Base-by-base conservation (phyloP, 1,284 basidiomycete species). In the Ustilago trichophora region DNA sequence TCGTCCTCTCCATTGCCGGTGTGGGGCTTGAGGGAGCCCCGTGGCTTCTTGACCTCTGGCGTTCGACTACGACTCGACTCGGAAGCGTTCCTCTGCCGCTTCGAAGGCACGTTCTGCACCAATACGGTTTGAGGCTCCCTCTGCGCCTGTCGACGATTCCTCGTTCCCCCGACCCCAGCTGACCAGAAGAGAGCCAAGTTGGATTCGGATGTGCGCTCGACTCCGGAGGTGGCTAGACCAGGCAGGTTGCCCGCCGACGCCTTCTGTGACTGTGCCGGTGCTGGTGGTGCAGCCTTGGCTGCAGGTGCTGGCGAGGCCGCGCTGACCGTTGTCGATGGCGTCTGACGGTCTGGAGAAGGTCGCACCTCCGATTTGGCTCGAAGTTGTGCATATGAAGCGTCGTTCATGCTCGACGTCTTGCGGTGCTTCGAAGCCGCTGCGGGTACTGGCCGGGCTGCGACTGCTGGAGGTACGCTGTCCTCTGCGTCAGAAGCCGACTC, bases 161-260 rank as follows among this genome's bases (percentile, higher is more conserved):
- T 58, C 13, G 74, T 63, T 16, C 72, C 73, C 13, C 56, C 72
- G 4, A 78, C 70, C 13, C 79, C 79, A 3, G 75, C 79, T 6
- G 73, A 75, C 79, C 79, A 81, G 46, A 77, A 77, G 22, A 78
- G 66, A 9, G 79, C 78, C 21, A 81, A 58, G 27, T 81, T 81
- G 25, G 72, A 75, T 18, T 78, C 66, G 5, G 78, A 80, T 12
- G 79, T 81, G n/a, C 79, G 71, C 46, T 71, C 73, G 19, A 72
- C 53, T 9, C 79, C 79, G n/a, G 71, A 67, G 3, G 79, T 81
- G 11, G 78, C 79, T 31, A 81, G 44, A 16, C 64, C 76, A 3
- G 70, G 70, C 53, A 69, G 37, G 19, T 45, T 55, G 34, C 53
- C 36, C 1, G 62, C 50, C 7, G 51, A 45, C 9, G 54, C 22